Base-by-base conservation (phyloP, 73 alveolate species). In the Loxodes magnus region DNA sequence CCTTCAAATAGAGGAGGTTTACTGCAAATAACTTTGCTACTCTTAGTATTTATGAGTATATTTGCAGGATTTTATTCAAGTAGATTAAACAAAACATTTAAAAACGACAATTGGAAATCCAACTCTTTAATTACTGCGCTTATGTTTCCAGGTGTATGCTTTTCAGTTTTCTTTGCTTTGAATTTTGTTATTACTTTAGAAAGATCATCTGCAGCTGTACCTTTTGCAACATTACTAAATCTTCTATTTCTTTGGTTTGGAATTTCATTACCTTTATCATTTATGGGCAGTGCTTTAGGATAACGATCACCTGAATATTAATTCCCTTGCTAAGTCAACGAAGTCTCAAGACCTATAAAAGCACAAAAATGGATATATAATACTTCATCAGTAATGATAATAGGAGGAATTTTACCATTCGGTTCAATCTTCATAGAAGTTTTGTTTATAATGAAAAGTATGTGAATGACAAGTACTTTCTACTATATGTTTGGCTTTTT, bases 381-480 rank as follows among this genome's bases (percentile, higher is more conserved):
- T 15, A 38, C 36, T 25, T 23, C 20, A 21, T 42, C 30, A 14
- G 23, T 57, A 21, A 43, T 62, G 28, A 25, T 57, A 12, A 10
- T 57, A 10, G 53, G 58, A 2, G 71, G 71, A n/a, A 22, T 31
- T 4, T 38, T 57, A 0, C 71, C 71, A 43, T 57, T 57, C 43
- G 71, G 71, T 20, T 57, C 58, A 24, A 57, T 57, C 58, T 57
- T 57, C 10, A 57, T 57, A 34, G 71, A 57, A 48, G 51, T 57
- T 7, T 31, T 23, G 22, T 57, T 43, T 28, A 38, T 57, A 1
- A 57, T 57, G 71, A 57, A 57, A 29, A 22, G 50, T 6, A 23
- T 57, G 16, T 57, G 71, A 65, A 24, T 35, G n/a, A 28, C 21
- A 2, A 42, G 46, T 10, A 25, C 27, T 14, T 57, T 57, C 16